Base-by-base conservation (phyloP, 1,284 basidiomycete species). In the Stygiomarasmius scandens region DNA sequence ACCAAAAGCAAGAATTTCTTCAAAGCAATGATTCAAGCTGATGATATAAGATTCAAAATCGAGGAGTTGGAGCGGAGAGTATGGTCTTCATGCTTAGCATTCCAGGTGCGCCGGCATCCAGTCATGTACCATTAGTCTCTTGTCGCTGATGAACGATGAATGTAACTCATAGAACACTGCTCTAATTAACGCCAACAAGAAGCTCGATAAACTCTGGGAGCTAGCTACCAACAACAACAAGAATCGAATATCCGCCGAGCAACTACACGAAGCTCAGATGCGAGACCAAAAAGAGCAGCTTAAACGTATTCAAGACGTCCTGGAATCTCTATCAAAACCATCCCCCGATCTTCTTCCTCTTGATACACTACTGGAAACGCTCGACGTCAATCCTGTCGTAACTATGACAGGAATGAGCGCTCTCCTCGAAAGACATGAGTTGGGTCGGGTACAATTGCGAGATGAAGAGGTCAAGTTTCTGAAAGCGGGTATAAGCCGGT, bases 401-500 rank as follows among this genome's bases (percentile, higher is more conserved):
- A 54, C 56, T 19, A 49, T 58, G n/a, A 58, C 56, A 3, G 56
- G 51, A n/a, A 58, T 58, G 56, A 58, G 19, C 12, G 56, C 52
- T 14, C 29, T 58, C 19, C 56, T 58, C 16, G 56, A 58, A 25
- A 52, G 56, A 24, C 56, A 58, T 29, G 52, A 58, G 12, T 43
- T 43, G 10, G 56, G 56, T 5, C 46, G 24, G 36, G 48, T 58
- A 22, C 14, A 49, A 19, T 43, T 58, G 36, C 45, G 48, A 43
- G 52, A 58, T 20, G 32, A 41, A 29, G 56, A 54, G 34, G 34
- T 58, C 25, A 49, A 54, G 23, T 58, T 58, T 20, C 46, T 58
- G 1, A 22, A 45, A 49, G 56, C 56, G 25, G 56, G 56, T 32
- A 58, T 58, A 16, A 27, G 45, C 9, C 52, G 56, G 3, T 24